Evolutionary conservation across 2,329 filamentous ascomycete species (phyloP).

Genomic region (Xylariaceae sp.): DNA sequence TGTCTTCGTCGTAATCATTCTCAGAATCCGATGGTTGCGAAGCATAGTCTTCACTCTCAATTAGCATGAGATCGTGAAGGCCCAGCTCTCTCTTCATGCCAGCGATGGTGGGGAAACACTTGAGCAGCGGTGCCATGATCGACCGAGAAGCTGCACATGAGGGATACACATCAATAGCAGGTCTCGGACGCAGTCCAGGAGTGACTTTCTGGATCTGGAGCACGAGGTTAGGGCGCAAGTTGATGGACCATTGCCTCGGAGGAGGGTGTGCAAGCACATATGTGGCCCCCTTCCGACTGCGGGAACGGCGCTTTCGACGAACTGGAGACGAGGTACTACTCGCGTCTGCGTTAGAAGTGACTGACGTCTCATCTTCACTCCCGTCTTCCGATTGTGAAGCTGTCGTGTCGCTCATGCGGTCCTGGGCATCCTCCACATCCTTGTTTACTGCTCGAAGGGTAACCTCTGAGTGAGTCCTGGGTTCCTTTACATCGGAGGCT

Average conservation of each 20-base stretch:
- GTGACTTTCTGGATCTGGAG: conserved; percentile 67
- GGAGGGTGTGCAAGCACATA: conserved; percentile 66
- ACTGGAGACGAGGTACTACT: conserved; percentile 37
- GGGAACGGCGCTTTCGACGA: conserved; percentile 40
- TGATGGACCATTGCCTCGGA: conserved; percentile 51
- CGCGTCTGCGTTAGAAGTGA: conserved; percentile 44
- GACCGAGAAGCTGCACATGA: conserved; percentile 54
- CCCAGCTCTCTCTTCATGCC: conserved; percentile 58
- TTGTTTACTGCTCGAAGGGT: conserved; percentile 16
- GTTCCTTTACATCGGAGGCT: conserved; percentile 11
- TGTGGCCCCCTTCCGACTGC: conserved; percentile 52
- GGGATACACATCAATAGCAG: conserved; percentile 69
- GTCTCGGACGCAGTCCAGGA: conserved; percentile 55
- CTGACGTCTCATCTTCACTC: conserved; percentile 47
- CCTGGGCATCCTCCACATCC: conserved; percentile 20
- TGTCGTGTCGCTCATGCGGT: conserved; percentile 26
- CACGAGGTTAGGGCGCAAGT: conserved; percentile 62
- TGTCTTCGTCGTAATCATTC: conserved; percentile 39
- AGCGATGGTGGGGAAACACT: conserved; percentile 60
- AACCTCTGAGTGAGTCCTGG: conserved; percentile 18
- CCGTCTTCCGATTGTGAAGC: conserved; percentile 28
- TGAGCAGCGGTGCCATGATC: conserved; percentile 54
- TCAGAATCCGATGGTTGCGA: conserved; percentile 33
- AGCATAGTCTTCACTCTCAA: conserved; percentile 64
- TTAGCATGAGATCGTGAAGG: conserved; percentile 63